phyloP scores from a whole-genome alignment of 2,329 filamentous ascomycete genomes.

The Plectosphaerella cucumerina region DNA sequence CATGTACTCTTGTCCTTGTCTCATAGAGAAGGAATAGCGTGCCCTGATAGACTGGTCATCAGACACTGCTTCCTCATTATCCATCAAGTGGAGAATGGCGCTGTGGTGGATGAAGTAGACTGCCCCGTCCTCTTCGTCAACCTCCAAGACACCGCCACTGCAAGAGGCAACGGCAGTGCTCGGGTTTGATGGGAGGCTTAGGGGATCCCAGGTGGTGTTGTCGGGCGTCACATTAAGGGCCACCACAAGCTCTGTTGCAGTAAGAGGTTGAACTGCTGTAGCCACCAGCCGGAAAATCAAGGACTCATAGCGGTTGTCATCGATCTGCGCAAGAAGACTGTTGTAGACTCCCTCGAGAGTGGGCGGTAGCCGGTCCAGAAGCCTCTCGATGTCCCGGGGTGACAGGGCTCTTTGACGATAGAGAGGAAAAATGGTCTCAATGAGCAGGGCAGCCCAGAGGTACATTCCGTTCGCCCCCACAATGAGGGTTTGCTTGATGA shows the following conservation, averaged over 20 bases:
- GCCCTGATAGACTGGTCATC: background rate
- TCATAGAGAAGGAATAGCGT: background rate
- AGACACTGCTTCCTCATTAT: background rate
- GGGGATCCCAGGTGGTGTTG: background rate
- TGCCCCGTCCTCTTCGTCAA: background rate
- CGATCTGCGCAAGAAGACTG: background rate
- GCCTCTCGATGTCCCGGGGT: background rate
- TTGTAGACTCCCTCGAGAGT: background rate
- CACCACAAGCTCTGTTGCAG: background rate
- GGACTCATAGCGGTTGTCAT: background rate
- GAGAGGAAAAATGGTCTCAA: background rate
- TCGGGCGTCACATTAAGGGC: background rate
- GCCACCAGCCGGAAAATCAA: background rate
- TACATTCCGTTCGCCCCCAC: background rate
- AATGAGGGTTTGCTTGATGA: background rate
- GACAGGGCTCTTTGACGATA: background rate
- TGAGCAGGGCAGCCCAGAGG: background rate
- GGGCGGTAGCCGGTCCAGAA: background rate
- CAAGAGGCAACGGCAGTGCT: background rate
- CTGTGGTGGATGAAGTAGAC: background rate
- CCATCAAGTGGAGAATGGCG: background rate
- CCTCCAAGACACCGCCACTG: background rate
- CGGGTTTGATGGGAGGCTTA: background rate
- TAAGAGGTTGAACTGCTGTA: background rate
- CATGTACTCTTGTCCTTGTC: background rate